These are phyloP conservation scores for Ampelocalamus luodianensis DNA, from an alignment of 176 grass and related monocot genomes.

Conservation along the genomic window DNA sequence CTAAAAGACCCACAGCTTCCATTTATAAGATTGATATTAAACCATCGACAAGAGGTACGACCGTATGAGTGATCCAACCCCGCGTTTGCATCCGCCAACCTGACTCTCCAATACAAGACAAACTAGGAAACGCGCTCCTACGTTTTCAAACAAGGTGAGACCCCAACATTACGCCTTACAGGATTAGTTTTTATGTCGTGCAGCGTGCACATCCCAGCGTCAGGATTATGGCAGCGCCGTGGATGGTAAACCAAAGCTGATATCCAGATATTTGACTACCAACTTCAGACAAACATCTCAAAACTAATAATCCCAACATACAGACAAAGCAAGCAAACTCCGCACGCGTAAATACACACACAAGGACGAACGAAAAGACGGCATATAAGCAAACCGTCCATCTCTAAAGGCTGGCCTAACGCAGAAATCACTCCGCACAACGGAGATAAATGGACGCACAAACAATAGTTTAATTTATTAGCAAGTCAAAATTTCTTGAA, in stretches of 20 bases:
- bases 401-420: neutral
- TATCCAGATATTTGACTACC: neutral
- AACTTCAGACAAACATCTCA: neutral
- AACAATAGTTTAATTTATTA: conserved; percentile 62
- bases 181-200: neutral
- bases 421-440: neutral
- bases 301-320: neutral
- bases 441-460: conserved; percentile 33
- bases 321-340: neutral
- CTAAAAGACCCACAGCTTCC: too few species aligned
- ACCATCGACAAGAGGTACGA: too few species aligned
- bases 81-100: too few species aligned
- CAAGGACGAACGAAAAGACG: neutral
- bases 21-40: too few species aligned
- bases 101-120: neutral
- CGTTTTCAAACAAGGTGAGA: neutral
- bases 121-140: neutral
- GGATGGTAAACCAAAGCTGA: neutral
- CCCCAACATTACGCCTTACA: neutral
- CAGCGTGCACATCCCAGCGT: neutral
- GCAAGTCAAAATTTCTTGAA: conserved; percentile 70
- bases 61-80: too few species aligned
- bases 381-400: neutral
- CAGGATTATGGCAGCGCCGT: neutral
- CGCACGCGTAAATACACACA: neutral